These are phyloP conservation scores for Penicillium waksmanii DNA, from an alignment of 495 filamentous ascomycete species.

Conservation along the genomic window DNA sequence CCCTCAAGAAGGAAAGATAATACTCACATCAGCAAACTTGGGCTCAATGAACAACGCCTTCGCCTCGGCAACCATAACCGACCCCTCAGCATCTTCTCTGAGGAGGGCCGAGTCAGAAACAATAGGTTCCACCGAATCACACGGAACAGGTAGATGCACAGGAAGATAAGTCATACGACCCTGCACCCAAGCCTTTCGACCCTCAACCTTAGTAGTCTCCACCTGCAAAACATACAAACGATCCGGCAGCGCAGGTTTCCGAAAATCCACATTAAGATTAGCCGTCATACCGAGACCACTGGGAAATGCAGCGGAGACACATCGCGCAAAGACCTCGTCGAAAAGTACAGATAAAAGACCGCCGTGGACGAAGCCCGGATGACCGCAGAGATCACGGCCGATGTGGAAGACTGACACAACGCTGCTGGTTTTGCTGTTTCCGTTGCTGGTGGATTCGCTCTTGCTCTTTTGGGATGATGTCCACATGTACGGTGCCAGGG, in stretches of 20 bases:
- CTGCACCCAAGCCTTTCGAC: constrained; percentile 47
- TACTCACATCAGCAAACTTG: constrained; percentile 69
- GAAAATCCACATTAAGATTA: constrained; percentile 65
- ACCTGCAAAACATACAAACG: constrained; percentile 65
- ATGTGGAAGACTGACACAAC: constrained; percentile 44
- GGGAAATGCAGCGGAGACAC: constrained; percentile 42
- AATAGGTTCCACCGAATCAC: constrained; percentile 6
- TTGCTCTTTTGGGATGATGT: constrained; percentile 24
- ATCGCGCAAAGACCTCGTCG: constrained; percentile 47
- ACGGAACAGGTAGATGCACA: constrained; percentile 15
- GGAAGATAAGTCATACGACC: constrained; percentile 38
- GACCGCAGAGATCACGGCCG: constrained; percentile 40
- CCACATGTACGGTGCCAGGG: constrained; percentile 79
- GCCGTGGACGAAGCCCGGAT: constrained; percentile 47
- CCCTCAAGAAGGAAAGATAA: constrained; percentile 2
- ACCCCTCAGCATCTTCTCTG: constrained; percentile 52
- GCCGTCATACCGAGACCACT: constrained; percentile 62
- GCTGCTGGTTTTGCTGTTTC: constrained; percentile 27
- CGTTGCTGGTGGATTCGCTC: constrained; percentile 12
- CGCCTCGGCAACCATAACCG: constrained; percentile 70
- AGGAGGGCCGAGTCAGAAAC: constrained; percentile 18
- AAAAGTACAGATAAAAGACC: constrained; percentile 45
- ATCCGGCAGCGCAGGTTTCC: constrained; percentile 61
- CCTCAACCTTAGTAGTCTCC: constrained; percentile 45
- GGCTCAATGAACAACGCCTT: constrained; percentile 89